These are phyloP conservation scores for Myxozyma mucilagina DNA, from an alignment of 805 yeast genomes.

Conservation along the genomic window DNA sequence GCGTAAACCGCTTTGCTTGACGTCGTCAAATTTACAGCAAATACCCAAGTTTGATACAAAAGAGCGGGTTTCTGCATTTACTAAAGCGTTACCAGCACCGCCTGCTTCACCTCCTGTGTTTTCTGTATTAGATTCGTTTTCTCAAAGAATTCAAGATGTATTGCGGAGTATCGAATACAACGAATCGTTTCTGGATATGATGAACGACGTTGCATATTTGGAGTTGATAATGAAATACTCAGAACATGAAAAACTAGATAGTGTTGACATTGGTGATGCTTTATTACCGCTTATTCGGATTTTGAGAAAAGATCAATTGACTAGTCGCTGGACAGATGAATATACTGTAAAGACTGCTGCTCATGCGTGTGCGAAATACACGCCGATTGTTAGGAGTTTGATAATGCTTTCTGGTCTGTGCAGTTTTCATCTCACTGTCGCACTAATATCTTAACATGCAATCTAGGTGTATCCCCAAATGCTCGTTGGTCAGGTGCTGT, in stretches of 20 bases:
- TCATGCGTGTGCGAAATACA: background rate
- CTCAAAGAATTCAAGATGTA: background rate
- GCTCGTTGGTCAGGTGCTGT: background rate
- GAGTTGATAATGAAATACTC: background rate
- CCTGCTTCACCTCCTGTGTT: background rate
- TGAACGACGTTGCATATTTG: background rate
- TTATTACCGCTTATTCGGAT: background rate
- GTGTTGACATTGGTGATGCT: background rate
- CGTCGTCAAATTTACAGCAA: background rate
- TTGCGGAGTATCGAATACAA: background rate
- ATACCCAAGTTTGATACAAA: background rate
- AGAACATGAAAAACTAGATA: background rate
- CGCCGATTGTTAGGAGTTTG: background rate
- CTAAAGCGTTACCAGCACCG: background rate
- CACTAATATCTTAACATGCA: background rate
- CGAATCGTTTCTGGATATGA: background rate
- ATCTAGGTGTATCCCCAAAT: background rate
- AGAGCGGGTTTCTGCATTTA: background rate
- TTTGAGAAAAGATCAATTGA: conserved; percentile 1
- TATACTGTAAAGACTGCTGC: background rate
- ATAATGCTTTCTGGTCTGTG: background rate
- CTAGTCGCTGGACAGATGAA: conserved; percentile 2
- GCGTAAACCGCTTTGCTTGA: background rate
- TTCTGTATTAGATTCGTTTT: background rate
- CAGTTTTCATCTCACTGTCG: background rate